Conservation (phyloP, 345 rosid species). For the Heritiera littoralis region DNA sequence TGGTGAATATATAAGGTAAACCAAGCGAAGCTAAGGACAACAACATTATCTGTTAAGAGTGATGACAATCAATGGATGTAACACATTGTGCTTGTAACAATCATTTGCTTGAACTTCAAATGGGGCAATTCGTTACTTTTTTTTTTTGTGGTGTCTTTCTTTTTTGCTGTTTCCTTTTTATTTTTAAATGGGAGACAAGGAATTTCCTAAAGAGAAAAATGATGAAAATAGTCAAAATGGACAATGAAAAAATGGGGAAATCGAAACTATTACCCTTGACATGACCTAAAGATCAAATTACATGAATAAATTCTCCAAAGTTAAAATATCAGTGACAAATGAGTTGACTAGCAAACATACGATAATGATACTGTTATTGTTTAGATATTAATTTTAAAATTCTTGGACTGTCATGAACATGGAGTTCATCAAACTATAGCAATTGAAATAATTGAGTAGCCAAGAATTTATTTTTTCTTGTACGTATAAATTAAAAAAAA, state of each 20-base stretch:
- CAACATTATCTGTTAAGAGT: not conserved
- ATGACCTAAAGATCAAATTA: not conserved
- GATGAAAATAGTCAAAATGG: not conserved
- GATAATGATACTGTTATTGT: too few species aligned
- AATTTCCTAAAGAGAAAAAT: not conserved
- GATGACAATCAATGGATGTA: not conserved
- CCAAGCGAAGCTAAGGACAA: not conserved
- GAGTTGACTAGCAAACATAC: not conserved
- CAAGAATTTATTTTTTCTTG: too few species aligned
- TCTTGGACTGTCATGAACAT: too few species aligned
- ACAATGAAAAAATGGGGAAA: not conserved
- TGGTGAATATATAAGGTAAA: too few species aligned
- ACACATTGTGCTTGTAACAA: not conserved
- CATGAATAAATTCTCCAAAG: not conserved
- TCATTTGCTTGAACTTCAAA: slow-evolving; percentile 2
- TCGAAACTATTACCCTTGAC: not conserved
- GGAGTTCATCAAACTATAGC: too few species aligned
- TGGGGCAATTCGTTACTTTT: not conserved
- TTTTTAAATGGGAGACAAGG: not conserved
- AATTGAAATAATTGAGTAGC: too few species aligned
- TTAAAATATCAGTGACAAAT: not conserved
- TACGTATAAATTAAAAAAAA: too few species aligned
- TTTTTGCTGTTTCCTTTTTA: not conserved
- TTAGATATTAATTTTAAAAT: too few species aligned
- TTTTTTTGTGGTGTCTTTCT: not conserved